Conservation (phyloP, 2,329 filamentous ascomycete genomes). For the Elsinoe ampelina region DNA sequence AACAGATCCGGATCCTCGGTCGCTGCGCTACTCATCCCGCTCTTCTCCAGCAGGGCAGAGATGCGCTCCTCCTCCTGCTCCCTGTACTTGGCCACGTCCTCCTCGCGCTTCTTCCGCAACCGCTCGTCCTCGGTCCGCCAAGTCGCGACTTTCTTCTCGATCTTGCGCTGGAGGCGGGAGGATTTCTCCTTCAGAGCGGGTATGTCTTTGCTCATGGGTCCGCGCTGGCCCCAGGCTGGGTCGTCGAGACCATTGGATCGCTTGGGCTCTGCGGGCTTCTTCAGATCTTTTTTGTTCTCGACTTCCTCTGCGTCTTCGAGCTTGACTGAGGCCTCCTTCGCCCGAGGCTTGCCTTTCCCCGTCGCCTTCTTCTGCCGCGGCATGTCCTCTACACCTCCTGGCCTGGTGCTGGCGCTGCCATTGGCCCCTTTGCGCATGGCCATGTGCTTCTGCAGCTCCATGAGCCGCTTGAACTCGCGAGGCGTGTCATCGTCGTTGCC, state of each 20-base stretch:
- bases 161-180: conserved; percentile 39
- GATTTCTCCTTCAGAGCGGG: not conserved
- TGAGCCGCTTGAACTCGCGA: conserved; percentile 74
- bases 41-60: conserved; percentile 44
- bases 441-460: conserved; percentile 52
- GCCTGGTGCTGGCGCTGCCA: conserved; percentile 29
- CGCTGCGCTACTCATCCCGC: not conserved
- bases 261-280: conserved; percentile 16
- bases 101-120: conserved; percentile 56
- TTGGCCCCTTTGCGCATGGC: not conserved
- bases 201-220: conserved; percentile 14
- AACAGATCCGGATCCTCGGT: conserved; percentile 49
- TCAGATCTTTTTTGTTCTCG: conserved; percentile 14
- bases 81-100: conserved; percentile 50
- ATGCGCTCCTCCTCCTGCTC: conserved; percentile 68
- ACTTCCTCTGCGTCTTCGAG: conserved; percentile 16
- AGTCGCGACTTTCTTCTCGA: conserved; percentile 28
- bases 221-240: conserved; percentile 15
- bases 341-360: conserved; percentile 27
- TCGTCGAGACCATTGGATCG: conserved; percentile 15
- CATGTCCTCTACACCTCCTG: not conserved
- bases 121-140: conserved; percentile 8
- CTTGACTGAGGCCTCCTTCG: conserved; percentile 13
- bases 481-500: conserved; percentile 64
- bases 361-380: not conserved